Base-by-base conservation (phyloP, 2,329 filamentous ascomycete genomes). In the Beauveria caledonica region DNA sequence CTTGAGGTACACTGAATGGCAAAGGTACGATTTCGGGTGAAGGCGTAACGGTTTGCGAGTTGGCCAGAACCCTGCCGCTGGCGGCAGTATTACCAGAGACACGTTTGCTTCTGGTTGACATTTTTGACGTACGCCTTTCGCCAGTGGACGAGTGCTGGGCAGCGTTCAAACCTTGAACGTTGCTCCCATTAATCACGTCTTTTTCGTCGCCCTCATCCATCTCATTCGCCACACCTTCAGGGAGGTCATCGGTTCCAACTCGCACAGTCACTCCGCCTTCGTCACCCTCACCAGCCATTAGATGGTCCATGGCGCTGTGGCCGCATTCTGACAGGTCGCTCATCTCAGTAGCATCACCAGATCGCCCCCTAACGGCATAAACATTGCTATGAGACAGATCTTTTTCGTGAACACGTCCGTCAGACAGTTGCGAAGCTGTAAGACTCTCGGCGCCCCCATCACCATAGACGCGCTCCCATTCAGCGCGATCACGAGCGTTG, bases 381-480 rank as follows among this genome's bases (percentile, higher is more conserved):
- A 70, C 69, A 15, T 73, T 71, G 62, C 72, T 76, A 19, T 68
- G 62, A 13, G 64, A 64, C 3, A 72, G 64, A 27, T 64, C 73
- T 65, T 80, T 81, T 62, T 82, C 79, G 64, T 74, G 80, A 2
- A 74, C 74, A 61, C 79, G 78, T 23, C 76, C 80, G 33, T 79
- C 82, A 0, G 81, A 87, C 36, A 81, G 79, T 23, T 73, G 74
- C 1, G 77, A 78, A 3, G 64, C 68, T 17, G 70, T 68, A 8
- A 69, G 64, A 58, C 71, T 76, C 53, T 64, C 63, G 6, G 63
- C 63, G 25, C 77, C 73, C 60, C 82, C 83, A 63, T 88, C 79
- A 0, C 88, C 89, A 65, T 96, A 94, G 2, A 82, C 77, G 6
- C 82, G 82, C 70, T 97, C 92, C 92, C 92, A 97, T 63, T 85